phyloP scores from a whole-genome alignment of 192 early-diverging fungal species.

The Umbelopsis sp. region DNA sequence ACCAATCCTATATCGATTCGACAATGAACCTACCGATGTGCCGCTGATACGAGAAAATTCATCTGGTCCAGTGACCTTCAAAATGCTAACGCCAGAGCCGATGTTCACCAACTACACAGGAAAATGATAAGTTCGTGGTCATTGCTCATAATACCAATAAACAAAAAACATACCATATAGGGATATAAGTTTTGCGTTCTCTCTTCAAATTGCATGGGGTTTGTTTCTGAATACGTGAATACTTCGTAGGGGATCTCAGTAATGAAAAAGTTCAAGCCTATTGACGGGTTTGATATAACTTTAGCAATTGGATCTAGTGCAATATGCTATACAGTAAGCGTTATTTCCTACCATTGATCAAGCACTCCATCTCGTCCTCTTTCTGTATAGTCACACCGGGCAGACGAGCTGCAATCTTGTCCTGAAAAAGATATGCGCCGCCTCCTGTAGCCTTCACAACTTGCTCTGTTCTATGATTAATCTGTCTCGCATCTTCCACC shows the following conservation, averaged over 20 bases:
- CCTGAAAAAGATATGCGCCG: conserved; percentile 79
- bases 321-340: no score
- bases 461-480: conserved; percentile 40
- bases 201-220: conserved; percentile 68
- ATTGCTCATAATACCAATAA: conserved; percentile 79
- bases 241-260: conserved; percentile 91
- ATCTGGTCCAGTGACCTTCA: conserved; percentile 89
- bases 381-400: conserved; percentile 72
- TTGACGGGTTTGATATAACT: background rate
- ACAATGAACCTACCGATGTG: conserved; percentile 56
- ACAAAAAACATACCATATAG: conserved; percentile 63
- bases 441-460: conserved; percentile 89
- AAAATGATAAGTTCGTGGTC: background rate
- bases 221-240: conserved; percentile 84
- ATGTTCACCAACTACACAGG: conserved; percentile 85
- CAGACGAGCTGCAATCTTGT: conserved; percentile 46
- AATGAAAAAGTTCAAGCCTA: conserved; percentile 92
- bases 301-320: background rate
- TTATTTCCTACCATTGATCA: conserved; percentile 59
- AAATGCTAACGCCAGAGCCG: conserved; percentile 94
- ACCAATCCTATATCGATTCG: background rate
- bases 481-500: conserved; percentile 47
- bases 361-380: conserved; percentile 94
- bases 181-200: conserved; percentile 75
- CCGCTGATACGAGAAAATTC: conserved; percentile 88